Base-by-base conservation (phyloP, 257 asterid species). In the Eucommia ulmoides region DNA sequence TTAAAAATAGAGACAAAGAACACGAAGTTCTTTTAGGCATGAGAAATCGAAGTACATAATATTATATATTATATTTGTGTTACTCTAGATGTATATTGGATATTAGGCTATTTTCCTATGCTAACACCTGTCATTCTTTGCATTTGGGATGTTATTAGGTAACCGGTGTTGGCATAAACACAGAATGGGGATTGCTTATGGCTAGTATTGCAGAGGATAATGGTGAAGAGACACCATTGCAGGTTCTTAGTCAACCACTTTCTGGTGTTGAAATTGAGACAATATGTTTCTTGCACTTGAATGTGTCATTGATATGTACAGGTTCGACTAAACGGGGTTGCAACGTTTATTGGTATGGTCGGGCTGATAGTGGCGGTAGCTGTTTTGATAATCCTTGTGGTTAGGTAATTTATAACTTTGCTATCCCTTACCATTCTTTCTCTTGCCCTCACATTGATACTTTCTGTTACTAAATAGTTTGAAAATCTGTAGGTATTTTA, bases 131-230 rank as follows among this genome's bases (percentile, higher is more conserved):
- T n/a, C n/a, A n/a, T n/a, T n/a, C n/a, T n/a, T n/a, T n/a, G n/a
- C n/a, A n/a, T n/a, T n/a, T n/a, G n/a, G 45, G 17, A 41, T 51
- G 41, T 55, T 69, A 50, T 41, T 75, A 89, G 98, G 96, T 89
- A 45, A 81, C 93, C 20, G 63, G 79, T 54, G 98, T 89, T 55
- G 96, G 96, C 44, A 80, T 82, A 67, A 80, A 89, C 64, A 89
- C 98, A 25, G 98, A 89, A 70, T 89, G 96, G 96, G 98, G 98
- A 46, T 64, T 89, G 59, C 79, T 89, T 46, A 89, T 89, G 98
- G 96, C 98, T 19, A 89, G 98, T 65, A 89, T 89, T 60, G 78
- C 98, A 9, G 98, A 89, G 68, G 98, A 89, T 67, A 89, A 80
- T 69, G 96, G 91, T 55, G 98, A 89, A 81, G 98, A 89, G 71